Conservation (phyloP, 306 rosid species). For the Gastrolobium villosum region DNA sequence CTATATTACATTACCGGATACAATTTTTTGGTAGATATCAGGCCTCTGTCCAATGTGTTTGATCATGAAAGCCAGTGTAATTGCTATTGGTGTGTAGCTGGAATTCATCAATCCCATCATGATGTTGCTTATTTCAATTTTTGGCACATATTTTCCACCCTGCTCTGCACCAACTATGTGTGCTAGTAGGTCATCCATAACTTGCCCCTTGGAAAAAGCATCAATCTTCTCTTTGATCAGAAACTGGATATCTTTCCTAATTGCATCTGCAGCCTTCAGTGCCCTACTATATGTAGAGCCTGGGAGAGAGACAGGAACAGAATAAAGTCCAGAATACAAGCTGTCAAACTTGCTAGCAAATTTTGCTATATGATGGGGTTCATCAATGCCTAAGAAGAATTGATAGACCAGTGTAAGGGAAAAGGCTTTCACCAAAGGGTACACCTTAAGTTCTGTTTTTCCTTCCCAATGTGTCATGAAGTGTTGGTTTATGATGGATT, state of each 20-base stretch:
- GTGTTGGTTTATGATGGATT: conserved; percentile 59
- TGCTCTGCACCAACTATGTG: conserved; percentile 66
- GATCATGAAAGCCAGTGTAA: conserved; percentile 76
- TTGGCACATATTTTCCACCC: conserved; percentile 70
- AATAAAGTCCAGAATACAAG: conserved; percentile 62
- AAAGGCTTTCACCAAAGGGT: conserved; percentile 58
- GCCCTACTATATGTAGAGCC: conserved; percentile 64
- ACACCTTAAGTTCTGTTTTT: conserved; percentile 52
- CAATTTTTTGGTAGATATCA: conserved; percentile 63
- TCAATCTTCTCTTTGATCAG: conserved; percentile 66
- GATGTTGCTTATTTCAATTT: conserved; percentile 63
- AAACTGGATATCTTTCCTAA: conserved; percentile 58
- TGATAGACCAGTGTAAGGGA: conserved; percentile 58
- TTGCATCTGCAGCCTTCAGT: conserved; percentile 54
- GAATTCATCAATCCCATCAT: conserved; percentile 75
- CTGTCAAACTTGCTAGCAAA: conserved; percentile 52
- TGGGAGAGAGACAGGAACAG: conserved; percentile 57
- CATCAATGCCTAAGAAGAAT: conserved; percentile 62
- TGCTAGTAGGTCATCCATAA: conserved; percentile 62
- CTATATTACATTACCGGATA: conserved; percentile 53
- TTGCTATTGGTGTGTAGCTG: conserved; percentile 60
- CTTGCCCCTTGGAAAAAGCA: conserved; percentile 56
- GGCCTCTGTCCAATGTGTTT: conserved; percentile 68
- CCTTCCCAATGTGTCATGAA: conserved; percentile 65
- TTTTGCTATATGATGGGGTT: conserved; percentile 47